These are phyloP conservation scores for Aristolochia fimbriata DNA, from an alignment of 164 flowering plant species.

Conservation along the genomic window DNA sequence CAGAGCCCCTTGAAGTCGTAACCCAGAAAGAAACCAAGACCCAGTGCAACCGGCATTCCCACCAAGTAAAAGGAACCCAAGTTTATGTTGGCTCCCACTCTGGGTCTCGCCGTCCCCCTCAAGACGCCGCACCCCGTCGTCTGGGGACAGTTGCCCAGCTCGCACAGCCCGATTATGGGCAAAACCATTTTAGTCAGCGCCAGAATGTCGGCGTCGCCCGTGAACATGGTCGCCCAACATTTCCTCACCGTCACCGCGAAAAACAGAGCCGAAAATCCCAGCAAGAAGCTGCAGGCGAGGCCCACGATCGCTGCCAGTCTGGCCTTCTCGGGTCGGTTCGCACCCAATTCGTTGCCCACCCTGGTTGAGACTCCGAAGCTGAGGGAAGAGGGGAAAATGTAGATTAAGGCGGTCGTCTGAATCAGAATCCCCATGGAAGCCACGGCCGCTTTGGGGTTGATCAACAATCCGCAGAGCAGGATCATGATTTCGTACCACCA, in stretches of 20 bases:
- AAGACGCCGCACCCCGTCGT: constrained; percentile 68
- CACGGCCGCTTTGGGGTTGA: constrained; percentile 55
- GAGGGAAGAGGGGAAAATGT: constrained; percentile 75
- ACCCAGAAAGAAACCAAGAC: constrained; percentile 33
- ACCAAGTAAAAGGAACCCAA: constrained; percentile 61
- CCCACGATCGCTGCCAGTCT: constrained; percentile 37
- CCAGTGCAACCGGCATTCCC: constrained; percentile 70
- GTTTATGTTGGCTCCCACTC: constrained; percentile 56
- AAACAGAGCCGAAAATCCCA: constrained; percentile 44
- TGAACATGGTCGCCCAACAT: constrained; percentile 59
- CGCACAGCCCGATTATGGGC: constrained; percentile 74
- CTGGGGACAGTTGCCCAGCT: constrained; percentile 77
- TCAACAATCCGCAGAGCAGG: constrained; percentile 48
- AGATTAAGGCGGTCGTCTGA: constrained; percentile 68
- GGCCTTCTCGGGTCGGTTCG: constrained; percentile 42
- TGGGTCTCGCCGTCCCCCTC: constrained; percentile 68
- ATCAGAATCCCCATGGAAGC: constrained; percentile 82
- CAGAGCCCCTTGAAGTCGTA: constrained; percentile 56
- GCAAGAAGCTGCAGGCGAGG: constrained; percentile 26
- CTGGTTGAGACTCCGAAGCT: constrained; percentile 65
- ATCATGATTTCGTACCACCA: constrained; percentile 95
- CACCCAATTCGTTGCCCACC: constrained; percentile 70
- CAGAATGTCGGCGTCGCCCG: constrained; percentile 40
- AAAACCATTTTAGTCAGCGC: constrained; percentile 43
- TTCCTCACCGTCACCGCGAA: constrained; percentile 43